Conservation (phyloP, 495 filamentous ascomycete genomes). For the Annulohypoxylon nitens region DNA sequence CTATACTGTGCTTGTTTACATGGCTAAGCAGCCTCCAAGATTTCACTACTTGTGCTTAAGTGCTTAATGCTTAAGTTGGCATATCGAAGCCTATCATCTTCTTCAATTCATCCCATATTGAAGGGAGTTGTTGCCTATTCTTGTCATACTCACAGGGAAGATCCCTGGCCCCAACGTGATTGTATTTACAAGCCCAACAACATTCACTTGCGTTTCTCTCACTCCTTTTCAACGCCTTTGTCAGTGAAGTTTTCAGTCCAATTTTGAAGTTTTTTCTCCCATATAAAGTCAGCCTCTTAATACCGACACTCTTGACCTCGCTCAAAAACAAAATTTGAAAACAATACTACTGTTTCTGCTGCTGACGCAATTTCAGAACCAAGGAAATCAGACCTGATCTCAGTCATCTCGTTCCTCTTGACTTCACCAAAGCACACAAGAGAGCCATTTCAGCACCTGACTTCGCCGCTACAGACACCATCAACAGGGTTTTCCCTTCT, state of each 20-base stretch:
- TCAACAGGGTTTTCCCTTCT: constrained; percentile 9
- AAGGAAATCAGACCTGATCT: constrained; percentile 29
- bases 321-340: not conserved
- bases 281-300: constrained; percentile 11
- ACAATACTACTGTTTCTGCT: not conserved
- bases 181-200: constrained; percentile 14
- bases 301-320: not conserved
- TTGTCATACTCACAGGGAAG: not conserved
- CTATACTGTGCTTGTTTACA: constrained; percentile 10
- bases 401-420: constrained; percentile 21
- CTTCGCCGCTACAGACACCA: constrained; percentile 40
- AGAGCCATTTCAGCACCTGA: constrained; percentile 57
- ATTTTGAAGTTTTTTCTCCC: not conserved
- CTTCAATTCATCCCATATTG: constrained; percentile 13
- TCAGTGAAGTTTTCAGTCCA: constrained; percentile 1
- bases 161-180: constrained; percentile 25
- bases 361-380: constrained; percentile 29
- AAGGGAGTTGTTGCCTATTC: not conserved
- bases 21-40: not conserved
- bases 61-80: not conserved
- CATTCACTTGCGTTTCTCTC: constrained; percentile 1
- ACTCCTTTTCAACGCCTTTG: not conserved
- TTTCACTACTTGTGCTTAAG: not conserved
- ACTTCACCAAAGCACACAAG: constrained; percentile 50
- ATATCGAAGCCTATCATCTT: constrained; percentile 10